Evolutionary conservation across 495 filamentous ascomycete genomes (phyloP), one percentile per base, ranked within the genome.

Genomic region (Hypoxylon lienhwacheense): DNA sequence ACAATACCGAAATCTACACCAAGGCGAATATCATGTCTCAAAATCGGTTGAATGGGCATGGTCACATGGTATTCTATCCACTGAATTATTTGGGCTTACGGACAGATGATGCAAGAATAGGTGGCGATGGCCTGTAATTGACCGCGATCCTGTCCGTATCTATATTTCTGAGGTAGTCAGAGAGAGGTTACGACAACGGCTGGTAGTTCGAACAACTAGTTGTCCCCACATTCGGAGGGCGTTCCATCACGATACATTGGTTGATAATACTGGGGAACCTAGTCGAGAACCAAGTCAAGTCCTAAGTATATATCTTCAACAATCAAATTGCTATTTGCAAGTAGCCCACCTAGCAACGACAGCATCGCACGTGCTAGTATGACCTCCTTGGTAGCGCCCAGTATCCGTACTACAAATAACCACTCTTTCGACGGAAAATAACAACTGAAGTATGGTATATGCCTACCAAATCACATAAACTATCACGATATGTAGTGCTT

Each of bases 241-340:
- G 29, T 20, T 51, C 53, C 53, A 26, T 31, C 39, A 39, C 24
- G 24, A 46, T 50, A 46, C 25, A 57, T 57, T 57, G 53, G 53
- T 16, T n/a, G 16, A 32, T 14, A 12, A 24, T 33, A 41, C 19
- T 26, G 36, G 28, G 19, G 28, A 21, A 32, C 16, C 7, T 0
- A n/a, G 17, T 32, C 28, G 5, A 11, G 7, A 28, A 26, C 21
- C 14, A 20, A 3, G 8, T 4, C 19, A 24, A n/a, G 8, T 14
- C 3, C 16, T 10, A 10, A 31, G 10, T 11, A n/a, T n/a, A 10
- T 31, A 11, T 4, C 11, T 5, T 21, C n/a, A n/a, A 40, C 10
- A 15, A 24, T 24, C 1, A 24, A 26, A 11, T 10, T 4, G 31
- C 21, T 2, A n/a, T 35, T 47, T 10, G 12, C 12, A 31, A 7